Base-by-base conservation (phyloP, 331 rosid genomes). In the Arachis monticola region DNA sequence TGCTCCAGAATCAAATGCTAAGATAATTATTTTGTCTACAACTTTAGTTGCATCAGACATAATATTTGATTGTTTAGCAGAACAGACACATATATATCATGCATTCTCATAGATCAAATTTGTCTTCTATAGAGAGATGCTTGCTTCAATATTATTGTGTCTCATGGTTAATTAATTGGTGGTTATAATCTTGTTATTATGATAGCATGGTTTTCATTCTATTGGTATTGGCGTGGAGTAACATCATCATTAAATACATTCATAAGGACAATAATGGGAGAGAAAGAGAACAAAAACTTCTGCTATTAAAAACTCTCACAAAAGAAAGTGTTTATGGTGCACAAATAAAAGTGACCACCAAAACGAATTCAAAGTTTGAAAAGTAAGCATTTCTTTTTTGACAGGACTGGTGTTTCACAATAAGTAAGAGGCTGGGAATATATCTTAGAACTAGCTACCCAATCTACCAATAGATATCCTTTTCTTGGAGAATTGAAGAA, bases 311-410 rank as follows among this genome's bases (percentile, higher is more conserved):
- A 10, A 56, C 42, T 71, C 73, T 41, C 31, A 17, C 72, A 70
- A 40, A 44, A 67, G 14, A 40, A 44, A 67, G 14, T 64, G 41
- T 14, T 12, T 11, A 7, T 48, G 64, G 59, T 22, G 56, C 65
- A 46, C 60, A 61, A 68, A 38, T 68, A 52, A 64, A 78, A 55
- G 77, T 9, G 22, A 14, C 77, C 73, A 71, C 77, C 45, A 38
- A 56, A 17, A 60, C 62, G 40, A 62, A 38, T 47, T 35, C 75
- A 77, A 62, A 60, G 63, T 46, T 41, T 41, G 32, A 42, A n/a
- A 62, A 65, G 45, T 42, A 13, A 30, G 41, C 2, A 2, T 35
- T 35, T 35, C 4, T 35, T 35, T 35, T 50, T 51, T 50, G 51
- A 40, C 48, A 69, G 46, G 47, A 47, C 74, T 40, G 27, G 48